Evolutionary conservation across 495 filamentous ascomycete species (phyloP).

Genomic region (Sordaria brevicollis): DNA sequence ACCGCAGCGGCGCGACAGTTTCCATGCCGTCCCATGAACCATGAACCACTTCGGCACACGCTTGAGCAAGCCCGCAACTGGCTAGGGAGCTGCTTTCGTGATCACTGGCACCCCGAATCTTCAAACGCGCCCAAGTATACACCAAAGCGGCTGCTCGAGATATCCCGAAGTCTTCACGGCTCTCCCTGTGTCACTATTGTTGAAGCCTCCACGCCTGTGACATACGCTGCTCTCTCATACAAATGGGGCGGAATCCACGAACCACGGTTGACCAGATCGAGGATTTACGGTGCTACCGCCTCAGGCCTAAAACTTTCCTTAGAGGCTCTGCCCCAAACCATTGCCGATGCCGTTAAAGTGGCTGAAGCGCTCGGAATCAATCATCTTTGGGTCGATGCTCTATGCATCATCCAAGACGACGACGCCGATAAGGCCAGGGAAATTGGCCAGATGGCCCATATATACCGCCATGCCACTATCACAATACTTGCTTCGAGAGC

Average conservation of each 20-base stretch:
- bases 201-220: neutral
- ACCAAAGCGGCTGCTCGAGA: neutral
- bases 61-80: neutral
- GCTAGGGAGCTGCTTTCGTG: neutral
- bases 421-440: constrained; percentile 7
- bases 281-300: neutral
- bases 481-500: neutral
- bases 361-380: constrained; percentile 8
- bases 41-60: neutral
- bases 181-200: neutral
- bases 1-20: neutral
- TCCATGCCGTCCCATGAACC: neutral
- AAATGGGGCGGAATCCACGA: neutral
- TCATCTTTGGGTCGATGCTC: constrained; percentile 25
- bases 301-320: neutral
- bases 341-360: constrained; percentile 17
- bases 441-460: neutral
- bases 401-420: constrained; percentile 28
- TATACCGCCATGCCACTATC: neutral
- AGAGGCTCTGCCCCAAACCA: constrained; percentile 11
- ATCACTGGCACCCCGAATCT: neutral
- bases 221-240: neutral
- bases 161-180: neutral
- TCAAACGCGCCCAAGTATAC: neutral
- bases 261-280: neutral